Conservation (phyloP, 1,139 yeast species). For the Arxiozyma bovina region DNA sequence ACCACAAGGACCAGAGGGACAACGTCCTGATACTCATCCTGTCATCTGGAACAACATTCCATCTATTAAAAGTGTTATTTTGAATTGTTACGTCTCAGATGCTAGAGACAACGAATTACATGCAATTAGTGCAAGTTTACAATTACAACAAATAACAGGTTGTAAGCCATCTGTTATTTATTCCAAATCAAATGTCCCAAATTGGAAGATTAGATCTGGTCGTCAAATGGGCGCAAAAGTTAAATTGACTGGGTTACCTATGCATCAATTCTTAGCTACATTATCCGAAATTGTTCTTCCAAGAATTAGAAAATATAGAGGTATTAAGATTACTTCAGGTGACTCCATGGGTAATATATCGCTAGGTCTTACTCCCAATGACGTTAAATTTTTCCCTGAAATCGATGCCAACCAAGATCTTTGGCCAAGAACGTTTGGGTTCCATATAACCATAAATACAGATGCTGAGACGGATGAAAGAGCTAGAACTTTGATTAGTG, state of each 20-base stretch:
- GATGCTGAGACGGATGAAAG: conserved; percentile 85
- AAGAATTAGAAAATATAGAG: conserved; percentile 78
- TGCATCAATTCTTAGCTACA: conserved; percentile 79
- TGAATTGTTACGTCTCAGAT: conserved; percentile 70
- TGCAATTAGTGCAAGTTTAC: conserved; percentile 70
- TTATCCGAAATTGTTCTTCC: conserved; percentile 89
- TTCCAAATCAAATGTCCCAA: conserved; percentile 72
- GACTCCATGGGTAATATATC: conserved; percentile 80
- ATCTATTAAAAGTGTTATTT: conserved; percentile 49
- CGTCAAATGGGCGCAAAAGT: conserved; percentile 89
- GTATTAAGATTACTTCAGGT: conserved; percentile 69
- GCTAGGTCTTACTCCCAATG: conserved; percentile 73
- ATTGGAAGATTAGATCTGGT: conserved; percentile 83
- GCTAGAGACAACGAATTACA: conserved; percentile 67
- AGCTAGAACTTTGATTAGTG: conserved; percentile 80
- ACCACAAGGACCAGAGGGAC: conserved; percentile 56
- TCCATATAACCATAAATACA: conserved; percentile 79
- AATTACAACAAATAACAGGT: conserved; percentile 89
- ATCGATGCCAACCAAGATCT: conserved; percentile 83
- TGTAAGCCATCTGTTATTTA: conserved; percentile 66
- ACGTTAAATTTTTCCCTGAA: conserved; percentile 82
- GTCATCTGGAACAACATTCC: conserved; percentile 65
- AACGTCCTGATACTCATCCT: conserved; percentile 65
- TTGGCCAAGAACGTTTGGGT: conserved; percentile 81
- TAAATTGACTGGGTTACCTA: conserved; percentile 67